phyloP scores from a whole-genome alignment of 1,284 basidiomycete genomes.

The Trichosporon sp. region DNA sequence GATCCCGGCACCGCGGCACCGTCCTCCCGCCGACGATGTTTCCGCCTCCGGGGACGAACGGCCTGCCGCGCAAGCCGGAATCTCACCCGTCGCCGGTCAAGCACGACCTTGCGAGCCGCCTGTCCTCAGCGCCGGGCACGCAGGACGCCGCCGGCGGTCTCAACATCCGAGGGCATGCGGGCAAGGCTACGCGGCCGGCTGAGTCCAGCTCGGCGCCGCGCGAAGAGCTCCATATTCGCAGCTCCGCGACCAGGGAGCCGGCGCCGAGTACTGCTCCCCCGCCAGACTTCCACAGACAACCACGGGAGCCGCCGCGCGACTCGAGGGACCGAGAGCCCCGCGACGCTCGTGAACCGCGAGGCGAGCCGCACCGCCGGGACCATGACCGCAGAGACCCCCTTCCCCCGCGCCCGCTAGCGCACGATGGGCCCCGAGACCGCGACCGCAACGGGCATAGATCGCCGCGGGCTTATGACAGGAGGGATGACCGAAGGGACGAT shows the following conservation, averaged over 20 bases:
- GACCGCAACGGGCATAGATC: neutral
- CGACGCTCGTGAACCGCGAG: neutral
- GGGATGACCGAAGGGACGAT: constrained; percentile 2
- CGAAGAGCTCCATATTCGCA: neutral
- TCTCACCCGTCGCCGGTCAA: neutral
- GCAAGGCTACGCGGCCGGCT: neutral
- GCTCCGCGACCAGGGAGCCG: neutral
- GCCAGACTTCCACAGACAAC: neutral
- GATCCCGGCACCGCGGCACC: neutral
- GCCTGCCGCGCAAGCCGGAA: neutral
- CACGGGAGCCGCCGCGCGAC: neutral
- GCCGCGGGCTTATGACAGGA: neutral
- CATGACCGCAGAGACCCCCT: neutral
- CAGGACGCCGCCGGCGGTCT: neutral
- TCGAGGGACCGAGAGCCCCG: neutral
- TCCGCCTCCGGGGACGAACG: neutral
- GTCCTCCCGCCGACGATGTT: neutral
- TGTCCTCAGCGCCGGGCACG: neutral
- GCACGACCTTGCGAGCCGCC: neutral
- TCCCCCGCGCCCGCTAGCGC: neutral
- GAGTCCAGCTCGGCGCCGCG: neutral
- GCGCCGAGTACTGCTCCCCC: neutral
- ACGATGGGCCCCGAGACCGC: neutral
- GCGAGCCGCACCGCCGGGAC: neutral
- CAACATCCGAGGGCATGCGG: neutral